A percentile compares a stretch with the other conserved stretches of the same genome.
Conservation (phyloP, 1,284 basidiomycete species). For the Moesziomyces aphidis region DNA sequence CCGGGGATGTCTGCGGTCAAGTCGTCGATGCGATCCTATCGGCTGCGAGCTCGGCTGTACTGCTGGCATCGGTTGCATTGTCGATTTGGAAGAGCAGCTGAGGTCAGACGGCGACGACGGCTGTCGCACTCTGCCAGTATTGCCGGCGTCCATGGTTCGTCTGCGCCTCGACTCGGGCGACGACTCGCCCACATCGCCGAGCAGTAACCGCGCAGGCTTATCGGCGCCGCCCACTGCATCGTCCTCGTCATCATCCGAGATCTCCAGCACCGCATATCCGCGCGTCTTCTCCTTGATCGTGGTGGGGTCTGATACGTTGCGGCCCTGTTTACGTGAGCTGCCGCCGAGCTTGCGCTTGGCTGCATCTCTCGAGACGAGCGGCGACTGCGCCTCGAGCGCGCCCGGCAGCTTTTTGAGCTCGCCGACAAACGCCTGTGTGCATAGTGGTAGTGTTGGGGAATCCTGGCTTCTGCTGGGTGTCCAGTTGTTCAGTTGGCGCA, state of each 20-base stretch:
- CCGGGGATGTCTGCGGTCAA: constrained; percentile 30
- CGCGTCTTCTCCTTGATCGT: constrained; percentile 8
- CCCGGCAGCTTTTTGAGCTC: constrained; percentile 43
- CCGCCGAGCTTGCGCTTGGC: constrained; percentile 26
- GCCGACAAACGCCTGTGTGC: constrained; percentile 49
- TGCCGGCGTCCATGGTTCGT: constrained; percentile 35
- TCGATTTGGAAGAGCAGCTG: constrained; percentile 8
- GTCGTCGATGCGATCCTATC: constrained; percentile 10
- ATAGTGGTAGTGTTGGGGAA: constrained; percentile 37
- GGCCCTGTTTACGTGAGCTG: background rate
- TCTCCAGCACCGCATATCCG: constrained; percentile 13
- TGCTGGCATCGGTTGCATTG: background rate
- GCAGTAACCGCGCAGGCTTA: constrained; percentile 21
- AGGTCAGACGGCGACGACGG: constrained; percentile 7
- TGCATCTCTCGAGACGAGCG: constrained; percentile 22
- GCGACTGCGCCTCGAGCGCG: constrained; percentile 28
- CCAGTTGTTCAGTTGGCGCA: constrained; percentile 29
- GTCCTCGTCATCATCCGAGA: constrained; percentile 28
- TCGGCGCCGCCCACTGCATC: constrained; percentile 1
- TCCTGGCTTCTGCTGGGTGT: constrained; percentile 39
- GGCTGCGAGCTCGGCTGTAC: constrained; percentile 12
- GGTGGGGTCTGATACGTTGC: constrained; percentile 26
- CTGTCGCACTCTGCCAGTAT: constrained; percentile 35
- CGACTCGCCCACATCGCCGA: constrained; percentile 35
- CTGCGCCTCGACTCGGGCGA: constrained; percentile 40